Evolutionary conservation across 2,329 filamentous ascomycete genomes (phyloP).

Genomic region (Bipolaris victoriae): DNA sequence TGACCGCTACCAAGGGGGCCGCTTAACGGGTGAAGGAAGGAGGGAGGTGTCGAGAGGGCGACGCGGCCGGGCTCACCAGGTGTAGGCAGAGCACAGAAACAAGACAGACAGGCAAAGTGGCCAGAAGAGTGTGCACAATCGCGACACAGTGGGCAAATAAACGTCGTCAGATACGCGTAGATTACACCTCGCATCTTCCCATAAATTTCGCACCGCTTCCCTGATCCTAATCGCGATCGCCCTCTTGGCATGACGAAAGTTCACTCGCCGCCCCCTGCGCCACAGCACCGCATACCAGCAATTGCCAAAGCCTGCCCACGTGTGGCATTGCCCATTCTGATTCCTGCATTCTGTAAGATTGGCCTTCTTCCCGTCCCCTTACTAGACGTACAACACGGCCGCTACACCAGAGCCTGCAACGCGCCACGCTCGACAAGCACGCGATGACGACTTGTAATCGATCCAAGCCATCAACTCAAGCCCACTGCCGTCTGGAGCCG

Average conservation of each 20-base stretch:
- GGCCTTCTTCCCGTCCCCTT: not conserved
- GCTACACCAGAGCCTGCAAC: too few relatives aligned
- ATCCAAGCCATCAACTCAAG: too few relatives aligned
- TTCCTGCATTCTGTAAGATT: conserved; percentile 16
- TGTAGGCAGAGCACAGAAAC: not conserved
- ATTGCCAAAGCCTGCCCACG: conserved; percentile 17
- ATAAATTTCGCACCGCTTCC: conserved; percentile 34
- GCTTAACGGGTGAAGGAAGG: conserved; percentile 9
- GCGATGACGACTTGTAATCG: too few relatives aligned
- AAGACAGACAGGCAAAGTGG: conserved; percentile 1
- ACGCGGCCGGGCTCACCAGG: conserved; percentile 1
- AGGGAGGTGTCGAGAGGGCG: conserved; percentile 8
- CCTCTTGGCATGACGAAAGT: conserved; percentile 33
- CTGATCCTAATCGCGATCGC: conserved; percentile 32
- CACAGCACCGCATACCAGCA: conserved; percentile 10
- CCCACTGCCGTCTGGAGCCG: not conserved
- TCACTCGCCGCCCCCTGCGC: conserved; percentile 26
- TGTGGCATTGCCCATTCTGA: conserved; percentile 22
- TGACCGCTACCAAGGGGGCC: conserved; percentile 10
- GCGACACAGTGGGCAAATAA: conserved; percentile 1
- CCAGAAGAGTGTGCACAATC: not conserved
- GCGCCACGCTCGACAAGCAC: too few relatives aligned
- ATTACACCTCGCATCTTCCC: conserved; percentile 19
- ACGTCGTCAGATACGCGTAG: conserved; percentile 29
- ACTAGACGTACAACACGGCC: not conserved